A percentile compares a stretch with the other conserved stretches of the same genome.
Evolutionary conservation across 1,284 basidiomycete genomes (phyloP).

Genomic region (Naganishia liquefaciens): DNA sequence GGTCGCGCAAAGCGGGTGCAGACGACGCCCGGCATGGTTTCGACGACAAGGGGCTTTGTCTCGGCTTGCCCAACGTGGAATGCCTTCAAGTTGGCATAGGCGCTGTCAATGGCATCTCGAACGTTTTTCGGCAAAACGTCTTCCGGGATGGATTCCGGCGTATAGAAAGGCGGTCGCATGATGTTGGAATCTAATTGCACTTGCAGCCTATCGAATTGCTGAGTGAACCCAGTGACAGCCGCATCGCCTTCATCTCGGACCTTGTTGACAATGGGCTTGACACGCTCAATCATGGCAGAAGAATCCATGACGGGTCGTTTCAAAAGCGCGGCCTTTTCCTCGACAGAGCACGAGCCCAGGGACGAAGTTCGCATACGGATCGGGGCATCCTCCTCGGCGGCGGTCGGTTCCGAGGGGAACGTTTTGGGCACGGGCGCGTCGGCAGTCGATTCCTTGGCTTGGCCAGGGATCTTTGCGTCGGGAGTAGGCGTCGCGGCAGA

Average conservation of each 20-base stretch:
- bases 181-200: slow-evolving; percentile 57
- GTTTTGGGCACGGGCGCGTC: slow-evolving; percentile 49
- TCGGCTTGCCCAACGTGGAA: slow-evolving; percentile 86
- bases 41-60: slow-evolving; percentile 72
- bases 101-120: slow-evolving; percentile 81
- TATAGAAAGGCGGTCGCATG: slow-evolving; percentile 54
- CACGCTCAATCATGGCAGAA: slow-evolving; percentile 90
- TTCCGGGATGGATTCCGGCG: slow-evolving; percentile 44
- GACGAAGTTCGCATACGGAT: slow-evolving; percentile 77
- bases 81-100: slow-evolving; percentile 86
- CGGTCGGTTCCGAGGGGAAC: slow-evolving; percentile 45
- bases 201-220: slow-evolving; percentile 78
- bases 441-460: slow-evolving; percentile 42
- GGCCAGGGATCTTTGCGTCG: slow-evolving; percentile 38
- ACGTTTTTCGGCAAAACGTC: slow-evolving; percentile 67
- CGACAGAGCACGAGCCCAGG: slow-evolving; percentile 60
- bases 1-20: slow-evolving; percentile 92
- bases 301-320: slow-evolving; percentile 89
- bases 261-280: slow-evolving; percentile 89
- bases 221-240: slow-evolving; percentile 84
- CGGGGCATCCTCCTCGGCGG: slow-evolving; percentile 44
- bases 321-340: slow-evolving; percentile 71
- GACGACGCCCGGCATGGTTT: slow-evolving; percentile 97
- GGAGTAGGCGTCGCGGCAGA: slow-evolving; percentile 30
- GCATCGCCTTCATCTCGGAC: slow-evolving; percentile 82